phyloP scores from a whole-genome alignment of 495 filamentous ascomycete genomes.

The Baudoinia panamericana region DNA sequence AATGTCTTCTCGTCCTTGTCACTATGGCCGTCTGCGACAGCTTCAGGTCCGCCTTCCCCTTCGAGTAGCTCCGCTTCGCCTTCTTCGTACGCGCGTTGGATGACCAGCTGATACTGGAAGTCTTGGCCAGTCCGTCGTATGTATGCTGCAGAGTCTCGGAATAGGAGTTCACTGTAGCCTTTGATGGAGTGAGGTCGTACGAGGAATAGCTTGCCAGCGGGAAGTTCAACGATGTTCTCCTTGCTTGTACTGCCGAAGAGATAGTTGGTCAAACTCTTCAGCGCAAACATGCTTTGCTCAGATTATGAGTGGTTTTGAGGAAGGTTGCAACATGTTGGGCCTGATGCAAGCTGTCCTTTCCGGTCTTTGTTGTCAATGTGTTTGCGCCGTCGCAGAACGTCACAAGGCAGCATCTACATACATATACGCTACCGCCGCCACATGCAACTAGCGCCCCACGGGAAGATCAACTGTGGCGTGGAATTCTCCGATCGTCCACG shows the following conservation, averaged over 20 bases:
- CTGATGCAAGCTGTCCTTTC: neutral
- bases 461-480: too few relatives aligned
- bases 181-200: conserved; percentile 91
- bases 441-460: too few relatives aligned
- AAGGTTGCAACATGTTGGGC: too few relatives aligned
- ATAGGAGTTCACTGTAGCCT: conserved; percentile 95
- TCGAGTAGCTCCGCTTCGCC: conserved; percentile 85
- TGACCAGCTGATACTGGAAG: conserved; percentile 91
- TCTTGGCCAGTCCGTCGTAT: conserved; percentile 88
- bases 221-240: conserved; percentile 85
- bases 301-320: neutral
- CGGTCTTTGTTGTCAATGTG: too few relatives aligned
- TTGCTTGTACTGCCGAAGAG: conserved; percentile 87
- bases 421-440: too few relatives aligned
- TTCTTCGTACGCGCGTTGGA: conserved; percentile 93
- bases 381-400: too few relatives aligned
- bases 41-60: conserved; percentile 65
- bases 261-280: conserved; percentile 42
- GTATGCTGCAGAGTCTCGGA: conserved; percentile 86
- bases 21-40: conserved; percentile 40
- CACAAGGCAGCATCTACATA: too few relatives aligned
- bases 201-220: conserved; percentile 91
- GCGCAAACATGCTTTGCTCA: conserved; percentile 17
- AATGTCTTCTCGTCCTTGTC: conserved; percentile 97
- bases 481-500: too few relatives aligned